Percentiles rank a stretch among this genome's conserved stretches.
phyloP scores from a whole-genome alignment of 495 filamentous ascomycete genomes.

The Astrothelium macrocarpum region DNA sequence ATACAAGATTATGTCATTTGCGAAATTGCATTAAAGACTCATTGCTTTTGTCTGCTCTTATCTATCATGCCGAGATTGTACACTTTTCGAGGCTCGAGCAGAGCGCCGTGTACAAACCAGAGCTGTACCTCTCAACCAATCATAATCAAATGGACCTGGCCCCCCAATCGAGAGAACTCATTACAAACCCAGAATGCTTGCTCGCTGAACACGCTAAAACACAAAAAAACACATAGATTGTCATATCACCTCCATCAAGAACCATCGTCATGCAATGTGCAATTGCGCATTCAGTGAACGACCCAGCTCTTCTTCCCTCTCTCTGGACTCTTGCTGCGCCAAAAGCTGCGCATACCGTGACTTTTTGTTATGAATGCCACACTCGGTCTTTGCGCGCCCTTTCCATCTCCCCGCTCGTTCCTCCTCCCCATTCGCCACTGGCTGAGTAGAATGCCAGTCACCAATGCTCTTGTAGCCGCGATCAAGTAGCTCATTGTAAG shows the following conservation, averaged over 20 bases:
- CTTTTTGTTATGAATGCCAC: conserved; percentile 94
- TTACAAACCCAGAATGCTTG: background rate
- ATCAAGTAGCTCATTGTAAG: conserved; percentile 88
- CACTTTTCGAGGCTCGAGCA: background rate
- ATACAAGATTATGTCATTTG: no score
- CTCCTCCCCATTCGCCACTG: conserved; percentile 82
- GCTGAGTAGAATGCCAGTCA: conserved; percentile 92
- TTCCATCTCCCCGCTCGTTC: conserved; percentile 98
- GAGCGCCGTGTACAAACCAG: background rate
- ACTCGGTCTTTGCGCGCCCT: conserved; percentile 88
- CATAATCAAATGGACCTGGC: no score
- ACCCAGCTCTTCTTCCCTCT: conserved; percentile 50
- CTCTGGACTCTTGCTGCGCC: conserved; percentile 60
- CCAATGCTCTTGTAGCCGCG: conserved; percentile 92
- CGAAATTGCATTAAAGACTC: no score
- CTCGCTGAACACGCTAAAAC: background rate
- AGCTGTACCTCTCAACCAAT: no score
- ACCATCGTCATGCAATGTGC: conserved; percentile 16
- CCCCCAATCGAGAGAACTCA: no score
- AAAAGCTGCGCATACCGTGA: conserved; percentile 84
- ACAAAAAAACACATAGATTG: background rate
- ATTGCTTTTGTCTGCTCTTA: background rate
- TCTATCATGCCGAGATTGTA: background rate
- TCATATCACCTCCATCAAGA: background rate
- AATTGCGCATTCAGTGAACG: conserved; percentile 24